phyloP scores from a whole-genome alignment of 1,284 basidiomycete species.

The Naganishia sp. region DNA sequence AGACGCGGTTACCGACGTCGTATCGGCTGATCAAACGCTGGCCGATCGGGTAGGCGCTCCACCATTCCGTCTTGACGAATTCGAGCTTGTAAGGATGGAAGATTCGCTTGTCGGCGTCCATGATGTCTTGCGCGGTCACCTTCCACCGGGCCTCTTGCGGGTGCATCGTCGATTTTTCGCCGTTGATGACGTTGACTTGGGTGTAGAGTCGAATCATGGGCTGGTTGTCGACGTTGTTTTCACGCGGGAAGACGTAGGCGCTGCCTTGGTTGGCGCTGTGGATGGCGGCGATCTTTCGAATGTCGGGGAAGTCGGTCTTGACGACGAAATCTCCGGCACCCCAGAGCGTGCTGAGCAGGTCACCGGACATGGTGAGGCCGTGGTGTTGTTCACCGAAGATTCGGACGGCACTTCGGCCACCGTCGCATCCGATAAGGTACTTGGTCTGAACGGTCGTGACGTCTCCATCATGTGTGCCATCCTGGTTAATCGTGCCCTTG shows the following conservation, averaged over 20 bases:
- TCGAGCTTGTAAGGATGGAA: conserved; percentile 46
- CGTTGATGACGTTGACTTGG: conserved; percentile 45
- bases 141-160: conserved; percentile 38
- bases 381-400: conserved; percentile 29
- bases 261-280: conserved; percentile 53
- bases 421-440: conserved; percentile 42
- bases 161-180: conserved; percentile 37
- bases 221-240: conserved; percentile 48
- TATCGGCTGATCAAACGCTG: conserved; percentile 42
- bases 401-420: conserved; percentile 41
- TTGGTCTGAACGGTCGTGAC: conserved; percentile 36
- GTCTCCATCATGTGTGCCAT: conserved; percentile 29
- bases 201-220: conserved; percentile 50
- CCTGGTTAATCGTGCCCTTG: conserved; percentile 28
- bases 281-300: conserved; percentile 67
- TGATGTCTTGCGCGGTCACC: conserved; percentile 43
- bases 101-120: conserved; percentile 44
- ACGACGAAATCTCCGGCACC: conserved; percentile 39
- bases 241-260: conserved; percentile 50
- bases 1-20: conserved; percentile 38
- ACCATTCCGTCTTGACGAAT: conserved; percentile 47
- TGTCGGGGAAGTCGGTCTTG: conserved; percentile 74
- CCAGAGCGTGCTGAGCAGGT: conserved; percentile 41
- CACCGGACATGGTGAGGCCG: conserved; percentile 37
- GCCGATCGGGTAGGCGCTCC: conserved; percentile 48